Conservation (phyloP, 2,329 filamentous ascomycete species). For the Ceratocystis alfenasii region DNA sequence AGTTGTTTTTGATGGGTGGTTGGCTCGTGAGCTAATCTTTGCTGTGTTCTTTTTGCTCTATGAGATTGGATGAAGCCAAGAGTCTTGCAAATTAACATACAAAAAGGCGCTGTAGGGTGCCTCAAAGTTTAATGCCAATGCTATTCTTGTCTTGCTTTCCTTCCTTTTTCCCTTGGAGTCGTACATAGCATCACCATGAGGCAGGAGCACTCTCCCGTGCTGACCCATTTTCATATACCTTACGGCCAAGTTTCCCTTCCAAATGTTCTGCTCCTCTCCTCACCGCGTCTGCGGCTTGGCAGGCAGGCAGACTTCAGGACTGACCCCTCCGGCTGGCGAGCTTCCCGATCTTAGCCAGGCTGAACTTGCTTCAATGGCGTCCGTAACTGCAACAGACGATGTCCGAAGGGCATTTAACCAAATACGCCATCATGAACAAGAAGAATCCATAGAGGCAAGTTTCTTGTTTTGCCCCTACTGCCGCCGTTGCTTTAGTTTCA, state of each 20-base stretch:
- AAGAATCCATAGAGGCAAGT: neutral
- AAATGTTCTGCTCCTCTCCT: neutral
- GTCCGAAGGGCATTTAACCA: neutral
- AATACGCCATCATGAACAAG: neutral
- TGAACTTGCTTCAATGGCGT: conserved; percentile 2
- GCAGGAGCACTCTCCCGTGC: neutral
- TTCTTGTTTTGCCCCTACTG: neutral
- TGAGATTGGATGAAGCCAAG: conserved; percentile 6
- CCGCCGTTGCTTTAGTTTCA: neutral
- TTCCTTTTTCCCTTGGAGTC: neutral
- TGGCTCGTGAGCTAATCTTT: neutral
- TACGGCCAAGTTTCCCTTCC: neutral
- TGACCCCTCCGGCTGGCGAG: neutral
- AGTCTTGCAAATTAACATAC: neutral
- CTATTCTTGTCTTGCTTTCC: neutral
- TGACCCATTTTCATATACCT: neutral
- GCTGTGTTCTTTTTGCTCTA: neutral
- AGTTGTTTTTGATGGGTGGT: neutral
- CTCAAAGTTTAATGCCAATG: neutral
- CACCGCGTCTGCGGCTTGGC: neutral
- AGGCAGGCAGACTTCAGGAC: neutral
- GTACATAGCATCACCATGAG: neutral
- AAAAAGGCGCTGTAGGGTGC: neutral
- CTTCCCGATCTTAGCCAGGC: neutral
- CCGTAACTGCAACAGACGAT: neutral